Conservation (phyloP, 352 stramenopile species). For the Bremia lactucae region DNA sequence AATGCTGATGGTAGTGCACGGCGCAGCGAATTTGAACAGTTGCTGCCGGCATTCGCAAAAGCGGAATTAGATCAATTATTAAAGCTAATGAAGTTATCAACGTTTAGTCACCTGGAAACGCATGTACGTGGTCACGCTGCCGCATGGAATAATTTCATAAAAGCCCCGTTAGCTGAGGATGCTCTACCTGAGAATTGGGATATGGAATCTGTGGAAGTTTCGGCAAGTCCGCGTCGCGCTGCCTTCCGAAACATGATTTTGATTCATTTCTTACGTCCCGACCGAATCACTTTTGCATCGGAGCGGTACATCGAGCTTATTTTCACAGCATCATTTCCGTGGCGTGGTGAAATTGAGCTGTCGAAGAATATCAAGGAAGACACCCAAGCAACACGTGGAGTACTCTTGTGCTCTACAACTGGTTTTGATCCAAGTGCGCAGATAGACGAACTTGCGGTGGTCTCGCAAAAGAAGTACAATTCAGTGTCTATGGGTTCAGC, state of each 20-base stretch:
- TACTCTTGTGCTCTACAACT: conserved; percentile 94
- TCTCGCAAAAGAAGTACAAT: conserved; percentile 88
- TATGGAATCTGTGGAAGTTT: conserved; percentile 19
- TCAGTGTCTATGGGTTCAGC: conserved; percentile 97
- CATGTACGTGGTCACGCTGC: conserved; percentile 50
- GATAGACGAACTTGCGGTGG: conserved; percentile 91
- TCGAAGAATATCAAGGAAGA: conserved; percentile 88
- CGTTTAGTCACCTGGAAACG: conserved; percentile 69
- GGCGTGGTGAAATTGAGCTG: conserved; percentile 91
- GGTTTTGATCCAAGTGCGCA: conserved; percentile 97
- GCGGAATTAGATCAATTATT: conserved; percentile 79
- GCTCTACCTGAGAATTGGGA: conserved; percentile 64
- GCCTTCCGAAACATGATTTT: conserved; percentile 79
- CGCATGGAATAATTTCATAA: conserved; percentile 78
- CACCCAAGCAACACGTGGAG: conserved; percentile 82
- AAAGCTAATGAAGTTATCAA: conserved; percentile 59
- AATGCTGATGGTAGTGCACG: conserved; percentile 25
- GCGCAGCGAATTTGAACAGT: conserved; percentile 33
- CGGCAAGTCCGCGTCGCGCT: conserved; percentile 34
- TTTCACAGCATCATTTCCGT: conserved; percentile 90
- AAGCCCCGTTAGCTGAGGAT: conserved; percentile 60
- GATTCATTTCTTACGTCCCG: conserved; percentile 80
- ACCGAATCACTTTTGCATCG: conserved; percentile 79
- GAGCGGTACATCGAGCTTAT: conserved; percentile 68
- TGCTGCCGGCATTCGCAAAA: conserved; percentile 48